Evolutionary conservation across 2,329 filamentous ascomycete genomes (phyloP), one percentile per base, ranked within the genome.

Genomic region (Alternaria postmessia): DNA sequence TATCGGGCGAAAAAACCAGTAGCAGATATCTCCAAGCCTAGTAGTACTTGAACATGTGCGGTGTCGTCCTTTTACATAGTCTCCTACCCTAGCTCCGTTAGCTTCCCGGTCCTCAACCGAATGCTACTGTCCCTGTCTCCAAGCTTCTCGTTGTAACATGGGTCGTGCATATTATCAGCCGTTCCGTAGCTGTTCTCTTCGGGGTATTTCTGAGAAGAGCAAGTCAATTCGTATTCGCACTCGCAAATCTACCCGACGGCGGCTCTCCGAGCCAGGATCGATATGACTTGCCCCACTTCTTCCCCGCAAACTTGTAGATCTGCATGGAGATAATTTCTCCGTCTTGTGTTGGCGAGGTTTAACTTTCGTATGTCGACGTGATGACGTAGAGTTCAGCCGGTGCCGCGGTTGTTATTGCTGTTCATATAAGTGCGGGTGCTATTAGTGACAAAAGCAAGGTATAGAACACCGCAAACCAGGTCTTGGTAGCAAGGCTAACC

Each of bases 301-400:
- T 53, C 48, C 39, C 55, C 48, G 48, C 55, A 44, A 36, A 36
- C 41, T 32, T 20, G 32, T 9, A 24, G 48, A 57, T 46, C 28
- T 30, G 22, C 54, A 30, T 51, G 54, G 54, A 52, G 4, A 46
- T 8, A 57, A 20, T 57, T 57, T 20, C 39, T 57, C 54, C 54
- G 54, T 57, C 12, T 14, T 24, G 44, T 34, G 14, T 34, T 41
- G 30, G 28, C 26, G 49, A 18, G 36, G 5, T 5, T 5, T n/a
- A 24, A 36, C 47, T 7, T 18, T 30, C 22, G 34, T 38, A n/a
- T 38, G 9, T 18, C 7, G 8, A 52, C 12, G 32, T 57, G 3
- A 5, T 52, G 8, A 30, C 22, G 22, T 7, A 43, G 47, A 22
- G 2, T 57, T 39, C 24, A 18, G 18, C 47, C 30, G 39, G 20